phyloP scores from a whole-genome alignment of 352 stramenopile species.

The Pelagophyceae sp. region DNA sequence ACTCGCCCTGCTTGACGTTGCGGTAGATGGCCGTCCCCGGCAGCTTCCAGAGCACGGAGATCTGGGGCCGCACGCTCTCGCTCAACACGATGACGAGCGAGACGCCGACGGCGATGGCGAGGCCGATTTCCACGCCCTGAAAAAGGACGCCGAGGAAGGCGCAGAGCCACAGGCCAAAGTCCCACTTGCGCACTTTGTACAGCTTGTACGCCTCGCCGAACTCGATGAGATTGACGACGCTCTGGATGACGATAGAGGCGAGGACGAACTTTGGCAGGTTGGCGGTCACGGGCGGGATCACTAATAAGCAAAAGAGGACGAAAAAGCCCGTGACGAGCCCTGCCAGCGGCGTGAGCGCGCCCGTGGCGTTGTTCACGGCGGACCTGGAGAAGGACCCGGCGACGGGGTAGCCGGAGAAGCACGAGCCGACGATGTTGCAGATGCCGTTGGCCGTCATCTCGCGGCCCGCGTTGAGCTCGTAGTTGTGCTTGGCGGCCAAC shows the following conservation, averaged over 20 bases:
- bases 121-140: slow-evolving; percentile 41
- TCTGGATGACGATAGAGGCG: slow-evolving; percentile 74
- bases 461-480: slow-evolving; percentile 62
- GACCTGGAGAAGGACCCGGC: slow-evolving; percentile 75
- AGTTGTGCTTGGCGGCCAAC: slow-evolving; percentile 58
- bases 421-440: slow-evolving; percentile 67
- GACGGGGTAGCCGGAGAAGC: slow-evolving; percentile 76
- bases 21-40: slow-evolving; percentile 39
- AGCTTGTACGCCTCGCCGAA: slow-evolving; percentile 68
- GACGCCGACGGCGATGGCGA: slow-evolving; percentile 39
- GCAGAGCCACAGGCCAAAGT: slow-evolving; percentile 53
- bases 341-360: slow-evolving; percentile 67
- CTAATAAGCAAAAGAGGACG: slow-evolving; percentile 73
- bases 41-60: slow-evolving; percentile 38
- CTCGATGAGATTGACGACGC: slow-evolving; percentile 69
- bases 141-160: slow-evolving; percentile 51
- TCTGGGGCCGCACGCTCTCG: slow-evolving; percentile 41
- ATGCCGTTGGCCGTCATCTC: slow-evolving; percentile 73
- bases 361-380: slow-evolving; percentile 74
- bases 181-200: slow-evolving; percentile 52
- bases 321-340: slow-evolving; percentile 72
- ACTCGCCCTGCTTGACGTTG: slow-evolving; percentile 44
- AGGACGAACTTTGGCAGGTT: slow-evolving; percentile 68
- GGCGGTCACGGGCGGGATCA: slow-evolving; percentile 70
- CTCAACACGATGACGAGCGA: slow-evolving; percentile 42